These are phyloP conservation scores for Fraxinus ornus DNA, from an alignment of 305 asterid genomes.

Conservation along the genomic window DNA sequence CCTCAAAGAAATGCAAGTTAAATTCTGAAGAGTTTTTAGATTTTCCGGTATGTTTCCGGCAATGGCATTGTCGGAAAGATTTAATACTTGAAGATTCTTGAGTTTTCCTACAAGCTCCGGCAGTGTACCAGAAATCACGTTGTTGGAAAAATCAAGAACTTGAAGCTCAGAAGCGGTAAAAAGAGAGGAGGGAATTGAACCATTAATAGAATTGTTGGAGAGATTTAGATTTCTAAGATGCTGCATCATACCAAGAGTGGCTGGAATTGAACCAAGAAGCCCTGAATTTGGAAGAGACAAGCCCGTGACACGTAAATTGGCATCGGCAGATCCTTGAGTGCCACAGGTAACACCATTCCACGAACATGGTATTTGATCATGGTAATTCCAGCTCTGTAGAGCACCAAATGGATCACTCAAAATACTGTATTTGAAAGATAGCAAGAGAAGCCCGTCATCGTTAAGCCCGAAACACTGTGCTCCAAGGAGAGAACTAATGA, in stretches of 20 bases:
- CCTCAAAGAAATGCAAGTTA: slow-evolving; percentile 52
- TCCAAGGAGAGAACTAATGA: slow-evolving; percentile 33
- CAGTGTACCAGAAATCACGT: slow-evolving; percentile 62
- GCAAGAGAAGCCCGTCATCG: slow-evolving; percentile 59
- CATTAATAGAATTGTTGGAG: slow-evolving; percentile 70
- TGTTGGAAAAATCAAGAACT: slow-evolving; percentile 62
- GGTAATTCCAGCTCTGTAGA: slow-evolving; percentile 49
- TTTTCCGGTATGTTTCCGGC: slow-evolving; percentile 57
- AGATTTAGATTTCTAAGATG: slow-evolving; percentile 51
- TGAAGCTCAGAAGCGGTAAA: slow-evolving; percentile 56
- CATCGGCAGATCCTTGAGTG: slow-evolving; percentile 44
- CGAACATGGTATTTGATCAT: slow-evolving; percentile 60
- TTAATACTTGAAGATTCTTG: slow-evolving; percentile 47
- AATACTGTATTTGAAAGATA: slow-evolving; percentile 57
- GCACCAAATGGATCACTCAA: slow-evolving; percentile 55
- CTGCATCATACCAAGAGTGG: slow-evolving; percentile 64
- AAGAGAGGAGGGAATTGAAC: slow-evolving; percentile 59
- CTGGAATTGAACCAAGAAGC: slow-evolving; percentile 63
- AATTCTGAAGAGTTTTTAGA: slow-evolving; percentile 40
- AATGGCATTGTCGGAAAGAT: slow-evolving; percentile 79
- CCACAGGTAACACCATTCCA: slow-evolving; percentile 81
- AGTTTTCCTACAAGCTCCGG: slow-evolving; percentile 52
- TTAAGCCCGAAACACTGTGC: slow-evolving; percentile 48
- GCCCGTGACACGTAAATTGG: slow-evolving; percentile 53
- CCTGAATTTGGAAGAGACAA: slow-evolving; percentile 52